Evolutionary conservation across 257 asterid species (phyloP).

Genomic region (Cruciata laevipes): DNA sequence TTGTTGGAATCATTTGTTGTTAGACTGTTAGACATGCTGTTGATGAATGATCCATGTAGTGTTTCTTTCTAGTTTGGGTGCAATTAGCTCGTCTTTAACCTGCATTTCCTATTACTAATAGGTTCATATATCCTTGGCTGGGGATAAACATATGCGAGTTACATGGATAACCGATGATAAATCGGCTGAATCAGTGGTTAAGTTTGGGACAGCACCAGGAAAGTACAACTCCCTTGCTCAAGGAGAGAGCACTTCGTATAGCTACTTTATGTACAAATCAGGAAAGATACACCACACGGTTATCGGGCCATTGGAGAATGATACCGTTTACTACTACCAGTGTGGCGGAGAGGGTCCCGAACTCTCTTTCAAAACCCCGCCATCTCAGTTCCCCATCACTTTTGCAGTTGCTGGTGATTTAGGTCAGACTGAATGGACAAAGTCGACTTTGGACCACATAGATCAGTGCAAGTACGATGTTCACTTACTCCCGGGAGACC

Average conservation of each 20-base stretch:
- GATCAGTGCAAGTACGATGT: slow-evolving; percentile 56
- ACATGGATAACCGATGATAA: slow-evolving; percentile 60
- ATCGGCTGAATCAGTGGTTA: slow-evolving; percentile 53
- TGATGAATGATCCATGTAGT: neutral
- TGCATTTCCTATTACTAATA: slow-evolving; percentile 14
- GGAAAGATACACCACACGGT: slow-evolving; percentile 80
- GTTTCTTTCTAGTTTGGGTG: slow-evolving; percentile 4
- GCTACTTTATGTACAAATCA: slow-evolving; percentile 55
- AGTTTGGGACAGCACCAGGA: slow-evolving; percentile 65
- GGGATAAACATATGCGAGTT: slow-evolving; percentile 60
- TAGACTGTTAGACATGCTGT: neutral
- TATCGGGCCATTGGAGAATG: slow-evolving; percentile 65
- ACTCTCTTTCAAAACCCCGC: slow-evolving; percentile 82
- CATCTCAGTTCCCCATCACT: slow-evolving; percentile 72
- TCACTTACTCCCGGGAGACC: slow-evolving; percentile 89
- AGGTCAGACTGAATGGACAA: slow-evolving; percentile 96
- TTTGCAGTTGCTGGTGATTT: slow-evolving; percentile 92
- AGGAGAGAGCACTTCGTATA: slow-evolving; percentile 64
- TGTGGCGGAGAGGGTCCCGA: slow-evolving; percentile 82
- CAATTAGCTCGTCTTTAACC: neutral
- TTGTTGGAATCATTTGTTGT: neutral
- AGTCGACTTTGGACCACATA: slow-evolving; percentile 73
- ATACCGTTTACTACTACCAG: slow-evolving; percentile 58
- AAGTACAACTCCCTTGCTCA: slow-evolving; percentile 41
- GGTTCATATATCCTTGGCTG: slow-evolving; percentile 97